Conservation (phyloP, 805 yeast genomes). For the Monosporozyma solicola region DNA sequence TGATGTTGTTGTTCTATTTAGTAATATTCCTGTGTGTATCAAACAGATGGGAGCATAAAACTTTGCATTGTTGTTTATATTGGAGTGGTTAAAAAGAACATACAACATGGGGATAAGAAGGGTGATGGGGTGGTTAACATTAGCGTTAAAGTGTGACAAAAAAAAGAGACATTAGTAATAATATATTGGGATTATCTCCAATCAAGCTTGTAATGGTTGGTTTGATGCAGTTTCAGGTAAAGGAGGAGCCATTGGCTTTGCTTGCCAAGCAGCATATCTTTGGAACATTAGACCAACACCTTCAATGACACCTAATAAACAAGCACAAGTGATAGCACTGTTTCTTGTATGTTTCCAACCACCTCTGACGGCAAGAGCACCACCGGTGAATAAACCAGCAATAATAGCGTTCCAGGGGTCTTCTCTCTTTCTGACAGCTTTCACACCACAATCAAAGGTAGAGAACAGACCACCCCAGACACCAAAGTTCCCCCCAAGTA, state of each 20-base stretch:
- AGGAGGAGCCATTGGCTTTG: conserved; percentile 60
- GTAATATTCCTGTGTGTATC: neutral
- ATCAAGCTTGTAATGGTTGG: conserved; percentile 30
- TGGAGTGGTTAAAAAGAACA: too few relatives aligned
- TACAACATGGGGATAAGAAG: too few relatives aligned
- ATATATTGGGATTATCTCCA: neutral
- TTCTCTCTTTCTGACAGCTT: conserved; percentile 93
- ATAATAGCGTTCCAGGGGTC: conserved; percentile 98
- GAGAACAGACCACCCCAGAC: conserved; percentile 99
- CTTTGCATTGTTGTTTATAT: neutral
- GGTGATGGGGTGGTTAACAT: neutral
- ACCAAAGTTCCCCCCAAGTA: conserved; percentile 97
- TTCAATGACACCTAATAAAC: conserved; percentile 91
- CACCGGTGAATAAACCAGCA: conserved; percentile 98
- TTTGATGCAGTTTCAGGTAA: conserved; percentile 35
- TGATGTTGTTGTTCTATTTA: neutral
- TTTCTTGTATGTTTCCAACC: conserved; percentile 96
- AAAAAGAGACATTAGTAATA: too few relatives aligned
- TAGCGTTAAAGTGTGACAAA: too few relatives aligned
- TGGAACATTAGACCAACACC: conserved; percentile 97
- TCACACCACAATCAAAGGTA: conserved; percentile 89
- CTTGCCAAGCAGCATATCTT: conserved; percentile 77
- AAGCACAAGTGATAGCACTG: conserved; percentile 95
- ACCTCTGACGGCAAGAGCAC: conserved; percentile 95
- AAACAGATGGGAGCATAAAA: neutral